Evolutionary conservation across 345 rosid species (phyloP).

Genomic region (Sapria himalayana): DNA sequence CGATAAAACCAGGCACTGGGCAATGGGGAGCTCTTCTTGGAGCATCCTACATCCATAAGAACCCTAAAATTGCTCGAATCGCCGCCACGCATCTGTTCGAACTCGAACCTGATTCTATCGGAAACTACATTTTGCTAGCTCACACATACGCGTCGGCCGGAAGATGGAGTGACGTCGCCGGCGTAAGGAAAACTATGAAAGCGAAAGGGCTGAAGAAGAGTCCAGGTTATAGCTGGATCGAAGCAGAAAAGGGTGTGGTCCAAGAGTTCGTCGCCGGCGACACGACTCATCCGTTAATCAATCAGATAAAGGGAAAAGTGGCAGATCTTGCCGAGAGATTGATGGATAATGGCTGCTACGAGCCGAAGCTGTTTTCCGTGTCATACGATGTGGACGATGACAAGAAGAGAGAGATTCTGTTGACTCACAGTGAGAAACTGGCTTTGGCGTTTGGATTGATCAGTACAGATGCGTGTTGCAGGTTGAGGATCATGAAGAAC

Average conservation of each 20-base stretch:
- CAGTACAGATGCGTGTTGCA: slow-evolving; percentile 13
- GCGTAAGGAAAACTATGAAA: slow-evolving; percentile 31
- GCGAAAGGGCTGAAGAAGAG: slow-evolving; percentile 39
- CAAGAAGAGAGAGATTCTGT: slow-evolving; percentile 31
- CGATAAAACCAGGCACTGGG: slow-evolving; percentile 33
- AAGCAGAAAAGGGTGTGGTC: slow-evolving; percentile 25
- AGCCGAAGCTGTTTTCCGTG: slow-evolving; percentile 29
- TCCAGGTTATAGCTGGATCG: slow-evolving; percentile 68
- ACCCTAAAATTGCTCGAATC: slow-evolving; percentile 43
- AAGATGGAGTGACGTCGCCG: slow-evolving; percentile 28
- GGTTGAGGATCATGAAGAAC: slow-evolving; percentile 50
- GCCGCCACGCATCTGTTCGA: slow-evolving; percentile 46
- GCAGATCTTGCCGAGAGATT: slow-evolving; percentile 26
- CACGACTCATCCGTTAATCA: slow-evolving; percentile 28
- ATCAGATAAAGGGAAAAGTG: slow-evolving; percentile 26
- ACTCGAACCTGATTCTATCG: slow-evolving; percentile 46
- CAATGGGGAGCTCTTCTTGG: slow-evolving; percentile 92
- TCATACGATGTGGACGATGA: slow-evolving; percentile 26
- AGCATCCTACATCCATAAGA: slow-evolving; percentile 41
- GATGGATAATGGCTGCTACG: slow-evolving; percentile 26
- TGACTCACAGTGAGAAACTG: slow-evolving; percentile 52
- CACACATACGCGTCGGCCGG: slow-evolving; percentile 42
- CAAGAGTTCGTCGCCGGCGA: slow-evolving; percentile 57
- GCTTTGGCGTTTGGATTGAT: slow-evolving; percentile 53
- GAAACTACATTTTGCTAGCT: slow-evolving; percentile 48